Evolutionary conservation across 352 stramenopile genomes (phyloP).

Genomic region (Globisporangium iwayamae): DNA sequence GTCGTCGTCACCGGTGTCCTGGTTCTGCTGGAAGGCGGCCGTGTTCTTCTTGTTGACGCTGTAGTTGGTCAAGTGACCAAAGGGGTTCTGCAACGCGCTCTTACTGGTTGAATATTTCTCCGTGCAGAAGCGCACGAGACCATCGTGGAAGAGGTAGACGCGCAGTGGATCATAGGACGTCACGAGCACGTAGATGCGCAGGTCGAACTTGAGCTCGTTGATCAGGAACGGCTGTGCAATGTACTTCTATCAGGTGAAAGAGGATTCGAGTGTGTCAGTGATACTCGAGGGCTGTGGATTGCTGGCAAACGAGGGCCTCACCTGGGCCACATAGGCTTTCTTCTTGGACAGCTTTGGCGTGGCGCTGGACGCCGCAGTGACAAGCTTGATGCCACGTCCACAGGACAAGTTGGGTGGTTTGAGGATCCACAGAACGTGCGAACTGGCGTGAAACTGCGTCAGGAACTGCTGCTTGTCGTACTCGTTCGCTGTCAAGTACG

Average conservation of each 20-base stretch:
- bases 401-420: slow-evolving; percentile 80
- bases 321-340: slow-evolving; percentile 65
- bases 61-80: slow-evolving; percentile 92
- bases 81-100: slow-evolving; percentile 72
- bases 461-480: slow-evolving; percentile 72
- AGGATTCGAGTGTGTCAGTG: background rate
- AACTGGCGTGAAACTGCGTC: slow-evolving; percentile 34
- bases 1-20: slow-evolving; percentile 43
- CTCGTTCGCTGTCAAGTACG: slow-evolving; percentile 64
- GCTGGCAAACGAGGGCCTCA: slow-evolving; percentile 11
- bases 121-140: slow-evolving; percentile 86
- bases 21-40: slow-evolving; percentile 63
- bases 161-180: slow-evolving; percentile 84
- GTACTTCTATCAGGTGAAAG: slow-evolving; percentile 53
- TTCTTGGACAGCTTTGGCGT: slow-evolving; percentile 62
- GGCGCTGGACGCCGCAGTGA: slow-evolving; percentile 36
- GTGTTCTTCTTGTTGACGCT: slow-evolving; percentile 90
- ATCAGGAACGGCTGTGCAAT: slow-evolving; percentile 80
- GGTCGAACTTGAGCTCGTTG: slow-evolving; percentile 90
- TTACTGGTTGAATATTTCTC: slow-evolving; percentile 70
- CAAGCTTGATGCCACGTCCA: slow-evolving; percentile 72
- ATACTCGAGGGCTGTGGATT: background rate
- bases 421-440: slow-evolving; percentile 66
- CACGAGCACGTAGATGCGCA: slow-evolving; percentile 89
- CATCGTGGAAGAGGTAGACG: slow-evolving; percentile 84